Percentiles rank a stretch among this genome's conserved stretches.
These are phyloP conservation scores for Buxus sempervirens DNA, from an alignment of 164 flowering plant genomes.

Conservation along the genomic window DNA sequence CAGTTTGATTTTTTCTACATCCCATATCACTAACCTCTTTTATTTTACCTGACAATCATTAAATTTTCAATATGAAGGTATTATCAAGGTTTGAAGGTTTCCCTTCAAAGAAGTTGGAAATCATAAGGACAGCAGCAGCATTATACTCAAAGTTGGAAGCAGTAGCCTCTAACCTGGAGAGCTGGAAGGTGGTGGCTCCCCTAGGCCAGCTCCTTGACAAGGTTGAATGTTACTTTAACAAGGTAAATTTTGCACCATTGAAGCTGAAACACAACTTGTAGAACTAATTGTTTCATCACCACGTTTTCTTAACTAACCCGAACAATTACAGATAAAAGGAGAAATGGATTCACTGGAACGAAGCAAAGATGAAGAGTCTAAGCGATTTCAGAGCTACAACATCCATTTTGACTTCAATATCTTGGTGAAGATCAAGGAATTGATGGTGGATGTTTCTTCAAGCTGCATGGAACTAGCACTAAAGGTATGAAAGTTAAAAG, in stretches of 20 bases:
- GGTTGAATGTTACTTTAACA: conserved; percentile 66
- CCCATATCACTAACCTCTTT: not conserved
- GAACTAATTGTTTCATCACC: no score
- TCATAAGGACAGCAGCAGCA: conserved; percentile 70
- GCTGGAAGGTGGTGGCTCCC: conserved; percentile 64
- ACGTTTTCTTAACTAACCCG: no score
- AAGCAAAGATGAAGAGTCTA: not conserved
- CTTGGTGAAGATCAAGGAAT: conserved; percentile 63
- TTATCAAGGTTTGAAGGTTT: conserved; percentile 76
- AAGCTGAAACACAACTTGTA: no score
- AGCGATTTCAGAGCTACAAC: conserved; percentile 43
- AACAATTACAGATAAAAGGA: no score
- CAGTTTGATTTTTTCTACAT: not conserved
- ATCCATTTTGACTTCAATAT: conserved; percentile 65
- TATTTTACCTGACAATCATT: not conserved
- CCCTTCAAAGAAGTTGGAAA: conserved; percentile 71
- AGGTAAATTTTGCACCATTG: conserved; percentile 34
- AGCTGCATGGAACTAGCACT: conserved; percentile 77
- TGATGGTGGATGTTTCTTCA: conserved; percentile 82
- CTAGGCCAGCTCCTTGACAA: conserved; percentile 49
- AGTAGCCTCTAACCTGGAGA: conserved; percentile 38
- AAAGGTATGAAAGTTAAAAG: conserved; percentile 38
- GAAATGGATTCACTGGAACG: not conserved
- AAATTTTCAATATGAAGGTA: conserved; percentile 38
- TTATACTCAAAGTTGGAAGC: conserved; percentile 49